A percentile compares a stretch with the other conserved stretches of the same genome.
Conservation (phyloP, 1,139 yeast species). For the Protomyces gravidus region DNA sequence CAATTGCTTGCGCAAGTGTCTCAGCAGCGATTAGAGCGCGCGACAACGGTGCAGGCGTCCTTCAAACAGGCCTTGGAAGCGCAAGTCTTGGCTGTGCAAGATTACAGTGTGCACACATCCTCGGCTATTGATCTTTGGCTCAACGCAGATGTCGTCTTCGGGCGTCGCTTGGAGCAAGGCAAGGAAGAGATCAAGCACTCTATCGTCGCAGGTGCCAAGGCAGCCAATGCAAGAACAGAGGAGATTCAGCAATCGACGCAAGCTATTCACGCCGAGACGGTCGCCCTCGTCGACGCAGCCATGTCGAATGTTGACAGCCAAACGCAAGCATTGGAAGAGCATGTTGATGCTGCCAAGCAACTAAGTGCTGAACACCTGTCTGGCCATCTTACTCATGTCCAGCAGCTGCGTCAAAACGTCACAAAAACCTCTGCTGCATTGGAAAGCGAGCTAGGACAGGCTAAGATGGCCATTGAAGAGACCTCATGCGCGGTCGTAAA, state of each 20-base stretch:
- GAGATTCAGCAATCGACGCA: slow-evolving; percentile 33
- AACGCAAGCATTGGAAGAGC: slow-evolving; percentile 33
- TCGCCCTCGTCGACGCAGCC: slow-evolving; percentile 33
- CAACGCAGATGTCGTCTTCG: slow-evolving; percentile 32
- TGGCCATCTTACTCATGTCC: slow-evolving; percentile 19
- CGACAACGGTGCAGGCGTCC: background rate
- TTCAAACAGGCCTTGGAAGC: slow-evolving; percentile 1
- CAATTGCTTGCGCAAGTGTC: background rate
- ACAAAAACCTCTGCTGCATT: slow-evolving; percentile 16
- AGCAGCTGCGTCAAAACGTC: slow-evolving; percentile 19
- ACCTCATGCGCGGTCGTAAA: slow-evolving; percentile 26
- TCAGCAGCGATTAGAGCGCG: background rate
- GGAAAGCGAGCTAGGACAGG: slow-evolving; percentile 20
- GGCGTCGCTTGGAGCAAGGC: slow-evolving; percentile 30
- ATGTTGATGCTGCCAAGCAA: slow-evolving; percentile 32
- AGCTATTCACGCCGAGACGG: slow-evolving; percentile 34
- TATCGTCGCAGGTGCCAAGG: slow-evolving; percentile 31
- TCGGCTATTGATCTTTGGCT: slow-evolving; percentile 30
- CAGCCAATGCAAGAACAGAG: slow-evolving; percentile 32
- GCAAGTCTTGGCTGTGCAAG: background rate
- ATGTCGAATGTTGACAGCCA: slow-evolving; percentile 33
- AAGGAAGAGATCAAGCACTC: slow-evolving; percentile 34
- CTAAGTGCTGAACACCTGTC: slow-evolving; percentile 32
- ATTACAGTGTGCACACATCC: background rate
- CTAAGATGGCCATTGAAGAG: slow-evolving; percentile 30